Conservation (phyloP, 495 filamentous ascomycete genomes). For the Tuber borchii region DNA sequence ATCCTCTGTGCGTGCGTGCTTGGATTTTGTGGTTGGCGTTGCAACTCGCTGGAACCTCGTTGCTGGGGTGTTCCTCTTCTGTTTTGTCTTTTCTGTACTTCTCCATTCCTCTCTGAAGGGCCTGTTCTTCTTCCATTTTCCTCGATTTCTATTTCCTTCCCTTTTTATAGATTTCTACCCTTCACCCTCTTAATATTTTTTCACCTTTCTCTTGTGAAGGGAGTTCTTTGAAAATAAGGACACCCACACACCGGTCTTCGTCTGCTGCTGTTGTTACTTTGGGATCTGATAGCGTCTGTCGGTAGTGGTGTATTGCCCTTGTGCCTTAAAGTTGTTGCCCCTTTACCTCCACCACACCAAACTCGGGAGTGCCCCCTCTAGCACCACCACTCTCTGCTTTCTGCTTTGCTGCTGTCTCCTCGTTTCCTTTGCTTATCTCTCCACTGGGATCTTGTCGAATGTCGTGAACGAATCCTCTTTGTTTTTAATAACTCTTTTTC, state of each 20-base stretch:
- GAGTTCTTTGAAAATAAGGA: neutral
- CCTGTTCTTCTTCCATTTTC: neutral
- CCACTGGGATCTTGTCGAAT: slow-evolving; percentile 39
- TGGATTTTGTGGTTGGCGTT: slow-evolving; percentile 5
- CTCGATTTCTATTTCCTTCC: neutral
- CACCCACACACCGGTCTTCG: neutral
- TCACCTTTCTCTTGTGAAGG: neutral
- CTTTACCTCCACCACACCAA: slow-evolving; percentile 34
- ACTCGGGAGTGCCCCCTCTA: neutral
- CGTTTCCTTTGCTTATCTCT: slow-evolving; percentile 29
- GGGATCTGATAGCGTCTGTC: slow-evolving; percentile 3
- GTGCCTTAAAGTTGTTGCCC: slow-evolving; percentile 32
- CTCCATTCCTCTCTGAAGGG: slow-evolving; percentile 14
- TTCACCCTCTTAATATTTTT: neutral
- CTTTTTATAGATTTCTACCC: neutral
- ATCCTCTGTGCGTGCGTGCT: slow-evolving; percentile 27
- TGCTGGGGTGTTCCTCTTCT: slow-evolving; percentile 28
- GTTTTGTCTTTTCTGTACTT: slow-evolving; percentile 23
- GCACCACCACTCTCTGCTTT: slow-evolving; percentile 13
- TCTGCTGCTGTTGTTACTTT: neutral
- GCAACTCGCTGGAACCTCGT: slow-evolving; percentile 3
- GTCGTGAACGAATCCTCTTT: slow-evolving; percentile 43
- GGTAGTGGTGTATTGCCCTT: neutral
- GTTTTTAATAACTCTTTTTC: slow-evolving; percentile 35
- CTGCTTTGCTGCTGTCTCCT: slow-evolving; percentile 26